Evolutionary conservation across 192 early-diverging fungal species (phyloP), one percentile per base, ranked within the genome.

Genomic region (Kickxella alabastrina): DNA sequence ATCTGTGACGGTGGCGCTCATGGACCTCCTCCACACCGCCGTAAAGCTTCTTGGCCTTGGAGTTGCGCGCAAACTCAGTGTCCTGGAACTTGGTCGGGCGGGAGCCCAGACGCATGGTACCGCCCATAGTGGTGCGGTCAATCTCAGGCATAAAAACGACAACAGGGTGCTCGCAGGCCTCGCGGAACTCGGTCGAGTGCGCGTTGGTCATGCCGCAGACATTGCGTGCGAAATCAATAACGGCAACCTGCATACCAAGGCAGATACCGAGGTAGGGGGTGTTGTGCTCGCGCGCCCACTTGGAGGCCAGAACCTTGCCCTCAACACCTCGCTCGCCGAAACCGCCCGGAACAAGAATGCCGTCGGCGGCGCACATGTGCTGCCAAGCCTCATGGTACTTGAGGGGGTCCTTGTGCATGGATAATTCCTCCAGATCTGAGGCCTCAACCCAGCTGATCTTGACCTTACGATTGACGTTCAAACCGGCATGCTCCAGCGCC

Each of bases 101-200:
- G 39, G 80, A 69, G 10, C 97, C 97, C 6, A 99, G 69, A 42
- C 97, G 85, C 97, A 99, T 99, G 25, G 93, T 99, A 26, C 92
- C 97, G 42, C 97, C 97, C 75, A 98, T 75, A 41, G 90, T 85
- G 23, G 89, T 89, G 53, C 83, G 86, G 51, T 83, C 84, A 70
- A 97, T 93, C 74, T 99, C 97, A 46, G 97, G 97, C 97, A 99
- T 99, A 75, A 89, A 93, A 10, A 98, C 77, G 25, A 99, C 87
- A n/a, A 91, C 86, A 14, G 84, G 84, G 25, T 80, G 79, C 6
- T 65, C 68, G 22, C 89, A 83, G 52, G 90, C 71, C 37, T 83
- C 77, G 49, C 80, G 83, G 51, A 97, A 78, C 73, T 99, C 97
- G 49, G 83, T 85, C 10, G 92, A 95, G 68, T 90, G 80, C 22